Percentiles rank a stretch among this genome's conserved stretches.
Evolutionary conservation across 352 stramenopile species (phyloP).

Genomic region (Phytophthora sp.): DNA sequence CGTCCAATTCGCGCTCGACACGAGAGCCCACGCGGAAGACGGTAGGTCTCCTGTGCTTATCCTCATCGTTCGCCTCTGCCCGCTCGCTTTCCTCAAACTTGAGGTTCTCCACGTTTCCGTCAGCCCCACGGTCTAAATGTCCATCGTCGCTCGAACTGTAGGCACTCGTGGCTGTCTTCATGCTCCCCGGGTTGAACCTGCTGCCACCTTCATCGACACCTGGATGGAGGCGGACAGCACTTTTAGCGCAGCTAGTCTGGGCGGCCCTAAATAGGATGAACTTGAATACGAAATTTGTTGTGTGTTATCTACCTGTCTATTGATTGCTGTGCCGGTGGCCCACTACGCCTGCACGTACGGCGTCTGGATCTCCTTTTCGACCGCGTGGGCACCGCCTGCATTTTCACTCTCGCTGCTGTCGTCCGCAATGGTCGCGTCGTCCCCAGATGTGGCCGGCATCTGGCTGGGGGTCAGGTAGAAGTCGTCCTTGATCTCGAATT

Average conservation of each 20-base stretch:
- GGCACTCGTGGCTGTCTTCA: slow-evolving; percentile 26
- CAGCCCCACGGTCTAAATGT: slow-evolving; percentile 4
- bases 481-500: slow-evolving; percentile 46
- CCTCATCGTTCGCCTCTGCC: slow-evolving; percentile 6
- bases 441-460: slow-evolving; percentile 3
- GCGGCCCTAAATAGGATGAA: slow-evolving; percentile 21
- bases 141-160: slow-evolving; percentile 1
- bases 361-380: slow-evolving; percentile 32
- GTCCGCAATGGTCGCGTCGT: slow-evolving; percentile 30
- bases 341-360: slow-evolving; percentile 31
- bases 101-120: slow-evolving; percentile 27
- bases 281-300: slow-evolving; percentile 6
- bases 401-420: slow-evolving; percentile 41
- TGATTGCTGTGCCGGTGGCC: background rate
- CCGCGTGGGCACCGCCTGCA: background rate
- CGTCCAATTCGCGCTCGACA: slow-evolving; percentile 77
- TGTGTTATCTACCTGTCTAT: slow-evolving; percentile 23
- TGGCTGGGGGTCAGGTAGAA: slow-evolving; percentile 35
- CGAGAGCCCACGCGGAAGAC: slow-evolving; percentile 48
- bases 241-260: slow-evolving; percentile 16
- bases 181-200: slow-evolving; percentile 24
- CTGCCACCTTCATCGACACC: slow-evolving; percentile 14
- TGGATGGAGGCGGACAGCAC: background rate
- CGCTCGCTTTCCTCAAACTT: slow-evolving; percentile 22
- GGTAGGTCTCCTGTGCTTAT: slow-evolving; percentile 18